Base-by-base conservation (phyloP, 2,329 filamentous ascomycete species). In the Lasiodiplodia gonubiensis region DNA sequence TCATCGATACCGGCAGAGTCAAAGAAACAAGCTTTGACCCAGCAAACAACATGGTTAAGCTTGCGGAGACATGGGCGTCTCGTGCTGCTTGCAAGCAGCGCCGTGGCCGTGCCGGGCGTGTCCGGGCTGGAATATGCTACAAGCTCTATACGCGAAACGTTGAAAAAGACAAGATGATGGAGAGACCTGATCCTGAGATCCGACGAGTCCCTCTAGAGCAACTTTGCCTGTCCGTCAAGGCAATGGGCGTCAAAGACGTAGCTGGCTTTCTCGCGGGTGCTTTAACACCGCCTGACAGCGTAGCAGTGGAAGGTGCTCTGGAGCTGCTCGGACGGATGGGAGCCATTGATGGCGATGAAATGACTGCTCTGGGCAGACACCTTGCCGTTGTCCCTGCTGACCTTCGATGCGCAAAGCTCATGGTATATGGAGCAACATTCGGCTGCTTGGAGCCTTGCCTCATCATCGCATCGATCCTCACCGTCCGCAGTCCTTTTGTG, bases 1-100 rank as follows among this genome's bases (percentile, higher is more conserved):
- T 99, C 54, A 94, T 99, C 70, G 95, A 99, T 77, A 95, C 91
- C 12, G 95, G 95, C 33, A 90, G 93, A 64, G 95, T 99, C 68
- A 99, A 99, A 76, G 94, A 99, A 79, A 99, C 94, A 0, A 94
- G 92, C 76, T 98, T 94, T 73, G 95, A 98, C 76, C 88, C 93
- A 0, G 87, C 90, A 70, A 97, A 91, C 76, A 97, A 97, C 76
- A 97, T 98, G 89, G 91, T 96, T 52, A 93, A 92, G 74, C 87
- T 99, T 1, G 91, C 94, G 72, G 95, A 99, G 81, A 93, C 93
- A 0, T 99, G 94, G 94, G 95, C 94, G 0, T 98, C 94, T 1
- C 88, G 89, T 49, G 94, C 95, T 10, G 94, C 95, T 4, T 97
- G 94, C 78, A 97, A 97, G 79, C 95, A 99, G 78, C 89, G 95